Conservation (phyloP, 805 yeast genomes). For the Priceomyces fermenticarens region DNA sequence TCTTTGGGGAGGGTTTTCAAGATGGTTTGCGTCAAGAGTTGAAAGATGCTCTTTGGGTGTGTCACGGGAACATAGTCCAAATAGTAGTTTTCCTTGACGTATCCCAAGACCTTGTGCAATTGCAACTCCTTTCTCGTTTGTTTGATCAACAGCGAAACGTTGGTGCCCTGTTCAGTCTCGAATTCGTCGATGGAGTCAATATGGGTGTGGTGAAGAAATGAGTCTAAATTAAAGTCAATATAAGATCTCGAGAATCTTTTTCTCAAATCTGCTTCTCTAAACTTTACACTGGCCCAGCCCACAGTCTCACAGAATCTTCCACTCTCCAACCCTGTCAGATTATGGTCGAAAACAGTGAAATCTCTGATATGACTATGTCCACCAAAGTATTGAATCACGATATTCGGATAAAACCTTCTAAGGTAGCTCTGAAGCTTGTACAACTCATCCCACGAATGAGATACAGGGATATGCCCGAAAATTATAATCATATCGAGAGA, state of each 20-base stretch:
- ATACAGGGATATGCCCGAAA: conserved; percentile 73
- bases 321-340: conserved; percentile 79
- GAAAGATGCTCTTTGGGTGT: conserved; percentile 50
- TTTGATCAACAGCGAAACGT: conserved; percentile 44
- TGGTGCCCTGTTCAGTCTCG: conserved; percentile 53
- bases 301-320: conserved; percentile 91
- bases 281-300: conserved; percentile 74
- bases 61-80: conserved; percentile 62
- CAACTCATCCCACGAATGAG: conserved; percentile 54
- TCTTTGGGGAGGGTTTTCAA: conserved; percentile 45
- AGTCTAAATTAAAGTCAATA: conserved; percentile 75
- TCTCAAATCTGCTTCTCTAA: conserved; percentile 8
- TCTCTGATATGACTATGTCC: conserved; percentile 95
- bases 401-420: conserved; percentile 57
- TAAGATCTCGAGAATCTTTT: conserved; percentile 54
- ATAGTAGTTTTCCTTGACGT: conserved; percentile 58
- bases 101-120: conserved; percentile 57
- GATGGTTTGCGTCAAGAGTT: conserved; percentile 55
- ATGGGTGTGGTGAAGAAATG: conserved; percentile 65
- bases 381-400: conserved; percentile 81
- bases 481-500: conserved; percentile 65
- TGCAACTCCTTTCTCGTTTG: conserved; percentile 45
- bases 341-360: conserved; percentile 63
- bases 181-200: conserved; percentile 31
- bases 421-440: conserved; percentile 45